Base-by-base conservation (phyloP, 768 basidiomycete genomes). In the Lactarius pseudohatsudake region DNA sequence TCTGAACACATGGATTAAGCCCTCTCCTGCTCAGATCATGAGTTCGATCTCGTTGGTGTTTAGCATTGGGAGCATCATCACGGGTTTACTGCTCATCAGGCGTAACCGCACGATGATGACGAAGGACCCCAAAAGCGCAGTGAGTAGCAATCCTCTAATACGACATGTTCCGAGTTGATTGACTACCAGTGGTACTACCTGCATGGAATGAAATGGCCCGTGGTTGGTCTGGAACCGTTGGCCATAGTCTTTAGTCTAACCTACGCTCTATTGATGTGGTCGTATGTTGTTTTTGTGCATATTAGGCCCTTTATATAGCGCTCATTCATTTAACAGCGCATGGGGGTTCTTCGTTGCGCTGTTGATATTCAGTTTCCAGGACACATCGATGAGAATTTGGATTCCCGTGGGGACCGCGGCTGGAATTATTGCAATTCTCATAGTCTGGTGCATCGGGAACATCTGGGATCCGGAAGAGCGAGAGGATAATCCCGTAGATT, bases 41-140 rank as follows among this genome's bases (percentile, higher is more conserved):
- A 84, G 84, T 71, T 85, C 84, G 57, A 64, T 82, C 4, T 86
- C 85, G 0, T 78, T 82, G 53, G 30, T 30, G 3, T 30, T 30
- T 30, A 30, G 30, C 30, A 30, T 30, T 2, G 30, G 30, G 30
- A 30, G 80, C 58, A 82, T 84, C 63, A 76, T 84, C 15, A 68
- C 82, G 9, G 81, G 81, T 4, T 74, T 85, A 26, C 71, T 84
- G 9, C 78, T 85, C 7, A 73, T 82, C 53, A 77, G 83, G 9
- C 79, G 82, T 62, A 79, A 80, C 65, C 76, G 79, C 45, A 76
- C 76, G 1, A 79, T 80, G 69, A 76, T 73, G 47, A 72, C 71
- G 41, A 72, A 78, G 22, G 76, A 74, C 47, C 74, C 77, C 10
- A 16, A 2, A 20, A 38, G 9, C 16, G 64, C 60, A 7, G 62